Evolutionary conservation across 2,329 filamentous ascomycete genomes (phyloP).

Genomic region (Camptophora hylomeconis): DNA sequence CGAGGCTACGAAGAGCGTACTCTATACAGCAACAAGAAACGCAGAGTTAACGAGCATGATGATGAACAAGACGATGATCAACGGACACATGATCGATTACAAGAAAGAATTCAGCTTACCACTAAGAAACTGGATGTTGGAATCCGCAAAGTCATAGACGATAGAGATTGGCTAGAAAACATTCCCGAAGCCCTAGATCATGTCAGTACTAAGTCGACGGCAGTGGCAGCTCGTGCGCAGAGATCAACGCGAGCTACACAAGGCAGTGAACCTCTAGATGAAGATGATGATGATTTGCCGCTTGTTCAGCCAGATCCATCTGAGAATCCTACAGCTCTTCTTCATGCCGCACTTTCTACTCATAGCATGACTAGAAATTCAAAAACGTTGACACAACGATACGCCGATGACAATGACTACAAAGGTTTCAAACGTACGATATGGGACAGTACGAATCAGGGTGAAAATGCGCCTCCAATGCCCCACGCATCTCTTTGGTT

Average conservation of each 20-base stretch:
- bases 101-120: conserved; percentile 35
- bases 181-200: conserved; percentile 32
- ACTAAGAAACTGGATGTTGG: conserved; percentile 44
- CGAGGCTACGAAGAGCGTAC: conserved; percentile 2
- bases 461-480: conserved; percentile 39
- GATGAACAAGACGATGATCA: conserved; percentile 19
- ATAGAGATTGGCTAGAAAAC: conserved; percentile 32
- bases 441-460: conserved; percentile 45
- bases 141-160: conserved; percentile 47
- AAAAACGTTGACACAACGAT: conserved; percentile 28
- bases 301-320: conserved; percentile 2
- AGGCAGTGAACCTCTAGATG: conserved; percentile 25
- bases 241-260: conserved; percentile 23
- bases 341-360: conserved; percentile 18
- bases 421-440: conserved; percentile 47
- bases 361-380: conserved; percentile 10
- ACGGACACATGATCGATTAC: conserved; percentile 28
- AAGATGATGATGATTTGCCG: conserved; percentile 25
- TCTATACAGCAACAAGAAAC: conserved; percentile 13
- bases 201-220: conserved; percentile 26
- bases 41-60: conserved; percentile 12
- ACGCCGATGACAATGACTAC: conserved; percentile 48
- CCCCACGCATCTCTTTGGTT: conserved; percentile 53
- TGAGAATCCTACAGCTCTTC: conserved; percentile 8
- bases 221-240: conserved; percentile 16